Evolutionary conservation across 2,329 filamentous ascomycete species (phyloP).

Genomic region (Emmonsiellopsis sp.): DNA sequence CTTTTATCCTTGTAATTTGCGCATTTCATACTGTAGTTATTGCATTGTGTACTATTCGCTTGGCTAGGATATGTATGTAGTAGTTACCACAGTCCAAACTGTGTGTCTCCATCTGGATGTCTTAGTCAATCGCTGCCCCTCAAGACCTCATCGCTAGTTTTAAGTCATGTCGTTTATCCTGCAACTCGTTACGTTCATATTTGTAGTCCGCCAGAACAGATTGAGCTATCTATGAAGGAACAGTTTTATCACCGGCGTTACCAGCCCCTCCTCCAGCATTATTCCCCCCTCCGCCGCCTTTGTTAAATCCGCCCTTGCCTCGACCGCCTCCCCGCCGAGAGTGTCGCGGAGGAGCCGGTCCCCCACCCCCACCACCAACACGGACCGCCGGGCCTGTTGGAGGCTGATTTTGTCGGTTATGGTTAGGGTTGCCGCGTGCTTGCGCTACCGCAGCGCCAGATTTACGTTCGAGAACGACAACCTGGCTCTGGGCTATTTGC

Average conservation of each 20-base stretch:
- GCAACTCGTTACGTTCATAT: background rate
- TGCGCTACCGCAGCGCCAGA: constrained; percentile 6
- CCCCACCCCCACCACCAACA: background rate
- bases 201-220: too few relatives aligned
- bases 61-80: too few relatives aligned
- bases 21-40: too few relatives aligned
- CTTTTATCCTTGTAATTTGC: too few relatives aligned
- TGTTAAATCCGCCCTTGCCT: background rate
- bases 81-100: too few relatives aligned
- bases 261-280: background rate
- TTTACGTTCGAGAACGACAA: constrained; percentile 67
- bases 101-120: too few relatives aligned
- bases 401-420: constrained; percentile 4
- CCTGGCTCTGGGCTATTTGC: constrained; percentile 70
- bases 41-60: too few relatives aligned
- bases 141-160: too few relatives aligned
- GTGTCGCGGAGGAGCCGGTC: background rate
- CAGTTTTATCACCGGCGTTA: background rate
- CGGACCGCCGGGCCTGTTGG: background rate
- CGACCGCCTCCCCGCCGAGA: background rate
- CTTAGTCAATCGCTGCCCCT: too few relatives aligned
- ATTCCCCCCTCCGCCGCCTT: background rate
- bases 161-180: too few relatives aligned
- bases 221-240: background rate
- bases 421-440: constrained; percentile 2